Percentiles rank a stretch among this genome's conserved stretches.
phyloP scores from a whole-genome alignment of 305 asterid species.

The Salvia sclarea region DNA sequence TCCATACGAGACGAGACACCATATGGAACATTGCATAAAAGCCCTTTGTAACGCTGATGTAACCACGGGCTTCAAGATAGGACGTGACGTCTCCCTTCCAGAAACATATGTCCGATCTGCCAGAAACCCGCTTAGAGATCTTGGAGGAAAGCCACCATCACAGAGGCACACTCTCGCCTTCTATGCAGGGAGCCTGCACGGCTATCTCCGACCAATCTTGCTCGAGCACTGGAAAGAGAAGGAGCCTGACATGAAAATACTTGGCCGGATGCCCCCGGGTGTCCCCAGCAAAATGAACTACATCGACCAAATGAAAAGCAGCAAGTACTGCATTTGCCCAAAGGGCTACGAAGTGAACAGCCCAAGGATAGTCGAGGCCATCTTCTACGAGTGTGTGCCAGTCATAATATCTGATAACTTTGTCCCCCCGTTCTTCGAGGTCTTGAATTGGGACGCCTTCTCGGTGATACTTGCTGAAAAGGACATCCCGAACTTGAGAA shows the following conservation, averaged over 20 bases:
- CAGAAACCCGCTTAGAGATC: conserved; percentile 76
- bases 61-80: conserved; percentile 77
- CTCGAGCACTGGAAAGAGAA: conserved; percentile 72
- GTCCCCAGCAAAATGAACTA: conserved; percentile 78
- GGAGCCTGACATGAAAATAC: conserved; percentile 67
- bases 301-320: conserved; percentile 72
- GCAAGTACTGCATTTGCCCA: conserved; percentile 77
- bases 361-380: conserved; percentile 76
- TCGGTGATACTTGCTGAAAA: conserved; percentile 64
- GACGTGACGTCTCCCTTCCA: conserved; percentile 79
- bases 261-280: conserved; percentile 80
- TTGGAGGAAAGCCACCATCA: conserved; percentile 83
- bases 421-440: conserved; percentile 78
- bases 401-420: conserved; percentile 76
- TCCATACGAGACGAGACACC: conserved; percentile 86
- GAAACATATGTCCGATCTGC: conserved; percentile 88
- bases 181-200: conserved; percentile 84
- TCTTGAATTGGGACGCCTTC: conserved; percentile 67
- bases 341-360: conserved; percentile 86
- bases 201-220: conserved; percentile 77
- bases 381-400: conserved; percentile 75
- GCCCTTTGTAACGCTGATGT: conserved; percentile 88
- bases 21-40: conserved; percentile 91
- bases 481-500: conserved; percentile 52
- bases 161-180: conserved; percentile 69